Evolutionary conservation across 331 rosid genomes (phyloP), one percentile per base, ranked within the genome.

Genomic region (Pyrus hybrid): DNA sequence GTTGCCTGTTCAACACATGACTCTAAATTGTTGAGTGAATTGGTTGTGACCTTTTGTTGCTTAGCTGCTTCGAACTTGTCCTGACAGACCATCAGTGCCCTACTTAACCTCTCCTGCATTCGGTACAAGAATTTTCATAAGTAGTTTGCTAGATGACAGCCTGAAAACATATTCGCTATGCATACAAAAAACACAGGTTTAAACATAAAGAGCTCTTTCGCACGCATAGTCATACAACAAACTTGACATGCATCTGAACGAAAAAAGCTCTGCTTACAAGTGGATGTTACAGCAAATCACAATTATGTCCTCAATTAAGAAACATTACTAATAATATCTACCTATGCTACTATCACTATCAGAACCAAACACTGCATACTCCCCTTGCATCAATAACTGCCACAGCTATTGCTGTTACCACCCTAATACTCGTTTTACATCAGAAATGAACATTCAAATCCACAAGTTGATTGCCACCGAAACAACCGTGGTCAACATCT

Each of bases 11-110:
- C 93, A 41, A 93, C 93, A 61, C 97, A 94, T 12, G 96, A 87
- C 82, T 92, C 74, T 85, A 94, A 22, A 63, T 83, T 96, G 71
- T 77, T 81, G 68, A 83, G 70, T n/a, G 89, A 83, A 29, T 88
- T 86, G 17, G 77, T 29, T 71, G 81, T 86, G 53, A 23, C 51
- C 76, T 78, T 77, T 73, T 94, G 97, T 61, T 85, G 88, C 87
- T 82, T 94, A 41, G 96, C 91, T 29, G 93, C 72, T 81, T 91
- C 98, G 13, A 29, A 90, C 90, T 86, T 94, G 79, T 94, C 98
- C 72, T 94, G 97, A 81, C 97, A 94, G 26, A 94, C 99, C 96
- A 90, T 92, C 49, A 94, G 80, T 56, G 96, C 89, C 74, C 99
- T 87, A 70, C 88, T 89, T 83, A 94, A 80, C 86, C 68, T 92